These are phyloP conservation scores for Scorias spongiosa DNA, from an alignment of 2,329 filamentous ascomycete species.

Conservation along the genomic window DNA sequence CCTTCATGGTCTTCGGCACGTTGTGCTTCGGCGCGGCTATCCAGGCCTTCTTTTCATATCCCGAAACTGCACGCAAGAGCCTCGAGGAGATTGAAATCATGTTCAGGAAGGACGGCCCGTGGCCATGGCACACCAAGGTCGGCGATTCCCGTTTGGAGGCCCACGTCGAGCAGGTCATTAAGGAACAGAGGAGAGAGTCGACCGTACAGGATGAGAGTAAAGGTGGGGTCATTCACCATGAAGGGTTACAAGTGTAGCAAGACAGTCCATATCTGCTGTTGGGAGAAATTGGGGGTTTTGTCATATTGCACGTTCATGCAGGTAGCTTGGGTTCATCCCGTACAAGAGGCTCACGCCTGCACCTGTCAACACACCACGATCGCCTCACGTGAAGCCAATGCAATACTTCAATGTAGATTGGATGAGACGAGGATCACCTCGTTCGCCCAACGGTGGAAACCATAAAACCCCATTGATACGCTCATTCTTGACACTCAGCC, in stretches of 20 bases:
- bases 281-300: too few relatives aligned
- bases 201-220: neutral
- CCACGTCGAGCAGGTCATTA: constrained; percentile 7
- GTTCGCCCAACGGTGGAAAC: too few relatives aligned
- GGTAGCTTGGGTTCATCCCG: too few relatives aligned
- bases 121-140: constrained; percentile 23
- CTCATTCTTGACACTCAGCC: too few relatives aligned
- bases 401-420: too few relatives aligned
- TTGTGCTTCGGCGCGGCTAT: constrained; percentile 31
- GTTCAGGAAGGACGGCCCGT: constrained; percentile 20
- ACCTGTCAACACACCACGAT: too few relatives aligned
- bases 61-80: constrained; percentile 24
- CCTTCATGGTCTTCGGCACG: constrained; percentile 35
- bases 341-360: too few relatives aligned
- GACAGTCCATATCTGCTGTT: too few relatives aligned
- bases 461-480: too few relatives aligned
- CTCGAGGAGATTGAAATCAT: constrained; percentile 26
- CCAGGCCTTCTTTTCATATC: constrained; percentile 32
- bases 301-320: too few relatives aligned
- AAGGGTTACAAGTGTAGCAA: neutral
- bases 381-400: too few relatives aligned
- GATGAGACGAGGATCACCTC: too few relatives aligned
- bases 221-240: neutral
- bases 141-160: constrained; percentile 19
- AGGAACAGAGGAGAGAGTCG: constrained; percentile 4